Evolutionary conservation across 441 rosid genomes (phyloP), one percentile per base, ranked within the genome.

Genomic region (Adansonia gregorii): DNA sequence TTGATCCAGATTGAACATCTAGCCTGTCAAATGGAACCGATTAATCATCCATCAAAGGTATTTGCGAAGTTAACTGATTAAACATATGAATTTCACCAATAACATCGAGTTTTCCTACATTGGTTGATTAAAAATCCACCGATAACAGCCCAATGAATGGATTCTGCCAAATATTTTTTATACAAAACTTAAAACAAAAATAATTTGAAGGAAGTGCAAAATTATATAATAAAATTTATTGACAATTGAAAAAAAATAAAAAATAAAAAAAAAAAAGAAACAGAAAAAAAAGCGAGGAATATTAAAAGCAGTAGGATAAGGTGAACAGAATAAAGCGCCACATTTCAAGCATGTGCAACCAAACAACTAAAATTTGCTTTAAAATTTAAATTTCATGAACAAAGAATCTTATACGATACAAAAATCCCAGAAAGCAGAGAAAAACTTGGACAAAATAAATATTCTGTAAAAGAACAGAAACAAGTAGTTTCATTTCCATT

Each of bases 401-500:
- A 63, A 14, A 63, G 45, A 46, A 31, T 31, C 19, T 14, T 6
- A 15, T 35, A 3, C 4, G 39, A 27, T 27, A 15, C 2, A 63
- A 64, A 64, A 64, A 15, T 31, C 9, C 46, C 22, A 20, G 1
- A 39, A n/a, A 41, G 31, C 64, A 59, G 64, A 8, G 1, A 22
- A 20, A 4, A 22, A 59, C 22, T 4, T 31, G 4, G 22, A 39
- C 27, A 39, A 8, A 22, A 10, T 9, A 2, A 2, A 15, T 63
- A 17, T 14, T 6, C 17, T 41, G 45, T 19, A 4, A 67, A 45
- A 41, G 1, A 17, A 19, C 70, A 48, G 46, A 75, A 60, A 68
- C 71, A 48, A 48, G 74, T 17, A 0, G 69, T 79, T 67, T 68
- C 65, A 4, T 8, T 78, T 65, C 74, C 48, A 56, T 56, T 20